A percentile compares a stretch with the other conserved stretches of the same genome.
Conservation (phyloP, 495 filamentous ascomycete genomes). For the Letharia lupina region DNA sequence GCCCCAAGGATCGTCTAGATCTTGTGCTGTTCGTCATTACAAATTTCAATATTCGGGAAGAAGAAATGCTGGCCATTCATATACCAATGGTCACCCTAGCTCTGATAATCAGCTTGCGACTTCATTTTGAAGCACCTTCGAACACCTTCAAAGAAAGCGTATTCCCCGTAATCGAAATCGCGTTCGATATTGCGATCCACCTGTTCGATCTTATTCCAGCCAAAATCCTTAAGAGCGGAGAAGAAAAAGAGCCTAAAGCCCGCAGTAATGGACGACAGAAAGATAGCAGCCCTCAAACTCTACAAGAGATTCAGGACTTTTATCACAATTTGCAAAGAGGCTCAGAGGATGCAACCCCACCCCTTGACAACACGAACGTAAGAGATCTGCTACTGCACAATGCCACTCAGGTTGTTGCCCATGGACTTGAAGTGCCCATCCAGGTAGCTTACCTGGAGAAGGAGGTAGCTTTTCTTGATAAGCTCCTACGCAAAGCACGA, state of each 20-base stretch:
- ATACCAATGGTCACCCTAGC: slow-evolving; percentile 66
- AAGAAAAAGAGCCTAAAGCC: neutral
- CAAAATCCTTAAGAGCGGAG: slow-evolving; percentile 44
- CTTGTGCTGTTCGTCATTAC: slow-evolving; percentile 74
- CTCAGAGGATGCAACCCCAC: slow-evolving; percentile 30
- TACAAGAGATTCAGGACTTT: slow-evolving; percentile 8
- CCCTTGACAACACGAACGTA: slow-evolving; percentile 49
- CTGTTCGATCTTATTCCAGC: slow-evolving; percentile 62
- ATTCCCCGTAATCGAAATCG: slow-evolving; percentile 16
- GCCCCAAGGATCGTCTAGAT: slow-evolving; percentile 40
- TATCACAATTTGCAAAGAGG: slow-evolving; percentile 5
- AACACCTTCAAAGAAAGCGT: neutral
- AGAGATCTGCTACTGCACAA: slow-evolving; percentile 56
- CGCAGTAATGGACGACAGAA: neutral
- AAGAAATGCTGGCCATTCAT: slow-evolving; percentile 88
- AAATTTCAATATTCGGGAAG: slow-evolving; percentile 88
- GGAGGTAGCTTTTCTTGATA: slow-evolving; percentile 18
- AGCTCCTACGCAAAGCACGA: slow-evolving; percentile 12
- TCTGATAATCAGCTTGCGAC: slow-evolving; percentile 51
- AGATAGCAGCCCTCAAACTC: neutral
- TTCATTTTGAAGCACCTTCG: neutral
- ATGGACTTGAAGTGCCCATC: slow-evolving; percentile 32
- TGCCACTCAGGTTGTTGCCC: slow-evolving; percentile 46
- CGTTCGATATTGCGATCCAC: slow-evolving; percentile 45
- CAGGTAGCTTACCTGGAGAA: slow-evolving; percentile 18